Percentiles rank a stretch among this genome's conserved stretches.
These are phyloP conservation scores for Lobosporangium transversale DNA, from an alignment of 192 early-diverging fungal species.

Conservation along the genomic window DNA sequence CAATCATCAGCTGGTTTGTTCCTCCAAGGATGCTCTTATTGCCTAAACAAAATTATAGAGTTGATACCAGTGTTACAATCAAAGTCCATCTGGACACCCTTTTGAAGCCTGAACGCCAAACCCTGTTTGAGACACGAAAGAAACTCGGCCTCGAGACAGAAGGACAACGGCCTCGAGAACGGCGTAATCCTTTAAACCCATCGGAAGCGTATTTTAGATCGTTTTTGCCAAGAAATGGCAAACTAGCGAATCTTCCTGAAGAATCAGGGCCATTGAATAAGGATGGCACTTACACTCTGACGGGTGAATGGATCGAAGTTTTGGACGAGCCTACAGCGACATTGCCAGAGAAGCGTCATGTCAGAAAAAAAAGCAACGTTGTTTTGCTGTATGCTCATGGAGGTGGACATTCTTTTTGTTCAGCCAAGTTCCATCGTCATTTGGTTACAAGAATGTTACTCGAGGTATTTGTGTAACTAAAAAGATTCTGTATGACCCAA, in stretches of 20 bases:
- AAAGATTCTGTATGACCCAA: not conserved
- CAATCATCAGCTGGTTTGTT: slow-evolving; percentile 33
- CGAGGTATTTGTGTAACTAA: slow-evolving; percentile 29
- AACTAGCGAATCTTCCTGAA: slow-evolving; percentile 37
- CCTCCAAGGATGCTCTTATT: slow-evolving; percentile 27
- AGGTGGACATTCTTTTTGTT: slow-evolving; percentile 71
- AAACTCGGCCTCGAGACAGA: not conserved
- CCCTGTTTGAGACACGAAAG: slow-evolving; percentile 14
- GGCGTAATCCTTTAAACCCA: slow-evolving; percentile 28
- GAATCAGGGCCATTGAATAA: slow-evolving; percentile 24
- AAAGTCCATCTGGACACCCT: slow-evolving; percentile 39
- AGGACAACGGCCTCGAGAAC: not conserved
- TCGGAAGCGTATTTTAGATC: slow-evolving; percentile 25
- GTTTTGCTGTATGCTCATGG: slow-evolving; percentile 82
- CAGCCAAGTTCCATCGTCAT: slow-evolving; percentile 52
- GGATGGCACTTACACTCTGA: slow-evolving; percentile 36
- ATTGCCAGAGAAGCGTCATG: slow-evolving; percentile 1
- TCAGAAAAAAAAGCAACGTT: slow-evolving; percentile 46
- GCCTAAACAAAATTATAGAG: slow-evolving; percentile 7
- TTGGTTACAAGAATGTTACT: slow-evolving; percentile 57
- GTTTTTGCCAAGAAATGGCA: slow-evolving; percentile 11
- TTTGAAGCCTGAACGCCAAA: slow-evolving; percentile 19
- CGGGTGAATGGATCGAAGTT: slow-evolving; percentile 60
- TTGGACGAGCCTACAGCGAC: slow-evolving; percentile 19
- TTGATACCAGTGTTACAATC: slow-evolving; percentile 16